phyloP scores from a whole-genome alignment of 1,284 basidiomycete species.

The Ustilago cynodontis region DNA sequence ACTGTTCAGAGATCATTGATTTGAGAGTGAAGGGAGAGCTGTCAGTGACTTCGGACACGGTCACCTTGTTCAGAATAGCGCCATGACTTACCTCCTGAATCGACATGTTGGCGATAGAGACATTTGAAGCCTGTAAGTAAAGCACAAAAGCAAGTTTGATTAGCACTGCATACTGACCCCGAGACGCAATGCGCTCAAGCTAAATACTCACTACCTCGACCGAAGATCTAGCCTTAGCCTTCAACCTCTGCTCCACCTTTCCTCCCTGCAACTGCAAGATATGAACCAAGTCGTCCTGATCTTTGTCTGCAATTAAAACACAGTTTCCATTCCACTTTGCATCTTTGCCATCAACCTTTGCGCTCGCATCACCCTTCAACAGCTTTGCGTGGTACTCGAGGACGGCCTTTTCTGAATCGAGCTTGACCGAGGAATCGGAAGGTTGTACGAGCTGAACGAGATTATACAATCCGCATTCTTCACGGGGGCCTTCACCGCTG shows the following conservation, averaged over 20 bases:
- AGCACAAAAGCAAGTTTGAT: neutral
- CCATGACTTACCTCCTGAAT: constrained; percentile 40
- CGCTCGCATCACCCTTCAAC: constrained; percentile 22
- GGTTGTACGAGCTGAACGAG: constrained; percentile 45
- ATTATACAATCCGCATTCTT: constrained; percentile 53
- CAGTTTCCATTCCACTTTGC: constrained; percentile 36
- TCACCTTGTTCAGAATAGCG: neutral
- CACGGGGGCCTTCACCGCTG: constrained; percentile 53
- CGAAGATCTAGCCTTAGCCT: constrained; percentile 36
- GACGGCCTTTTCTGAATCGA: constrained; percentile 25
- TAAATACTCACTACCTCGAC: constrained; percentile 38
- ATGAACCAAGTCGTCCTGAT: constrained; percentile 21
- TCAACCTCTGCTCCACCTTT: constrained; percentile 26
- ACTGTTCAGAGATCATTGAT: constrained; percentile 19
- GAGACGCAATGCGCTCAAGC: neutral
- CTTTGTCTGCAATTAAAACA: constrained; percentile 41
- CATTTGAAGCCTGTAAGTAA: constrained; percentile 41
- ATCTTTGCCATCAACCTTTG: constrained; percentile 18
- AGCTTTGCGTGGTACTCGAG: constrained; percentile 35
- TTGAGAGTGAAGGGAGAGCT: neutral
- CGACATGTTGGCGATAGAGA: constrained; percentile 53
- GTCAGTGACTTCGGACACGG: neutral
- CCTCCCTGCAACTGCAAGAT: constrained; percentile 27
- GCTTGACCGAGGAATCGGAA: constrained; percentile 9
- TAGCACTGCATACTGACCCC: neutral